phyloP scores from a whole-genome alignment of 257 asterid genomes.

The Sherardia arvensis region DNA sequence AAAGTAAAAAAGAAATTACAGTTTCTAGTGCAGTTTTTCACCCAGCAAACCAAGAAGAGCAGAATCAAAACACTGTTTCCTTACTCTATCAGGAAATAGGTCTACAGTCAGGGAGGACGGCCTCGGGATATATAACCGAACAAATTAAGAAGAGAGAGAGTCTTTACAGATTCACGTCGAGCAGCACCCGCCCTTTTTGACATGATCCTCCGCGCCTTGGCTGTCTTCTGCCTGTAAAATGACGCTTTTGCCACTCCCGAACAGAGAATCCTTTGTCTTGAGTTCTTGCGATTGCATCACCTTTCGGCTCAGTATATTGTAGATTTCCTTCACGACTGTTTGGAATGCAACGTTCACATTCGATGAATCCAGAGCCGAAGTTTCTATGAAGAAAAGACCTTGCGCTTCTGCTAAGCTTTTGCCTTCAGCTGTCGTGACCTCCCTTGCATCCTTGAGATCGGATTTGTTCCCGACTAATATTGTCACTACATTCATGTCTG shows the following conservation, averaged over 20 bases:
- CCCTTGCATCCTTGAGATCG: constrained; percentile 83
- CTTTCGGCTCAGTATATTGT: constrained; percentile 70
- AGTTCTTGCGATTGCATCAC: constrained; percentile 95
- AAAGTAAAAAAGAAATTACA: constrained; percentile 13
- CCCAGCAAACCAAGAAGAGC: constrained; percentile 16
- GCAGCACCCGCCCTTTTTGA: constrained; percentile 55
- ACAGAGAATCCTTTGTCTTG: constrained; percentile 44
- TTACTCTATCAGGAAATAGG: constrained; percentile 9
- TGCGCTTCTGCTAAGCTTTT: constrained; percentile 76
- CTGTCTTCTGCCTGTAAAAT: constrained; percentile 57
- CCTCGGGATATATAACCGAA: background rate
- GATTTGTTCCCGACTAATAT: constrained; percentile 90
- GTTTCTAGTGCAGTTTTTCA: constrained; percentile 19
- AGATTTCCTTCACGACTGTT: constrained; percentile 79
- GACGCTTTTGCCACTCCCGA: constrained; percentile 58
- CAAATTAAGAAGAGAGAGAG: background rate
- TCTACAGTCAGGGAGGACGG: constrained; percentile 8
- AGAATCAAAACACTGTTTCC: constrained; percentile 7
- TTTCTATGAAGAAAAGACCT: constrained; percentile 81
- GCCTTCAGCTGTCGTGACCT: constrained; percentile 82
- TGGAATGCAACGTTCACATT: constrained; percentile 69
- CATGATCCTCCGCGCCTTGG: constrained; percentile 28
- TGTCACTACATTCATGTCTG: constrained; percentile 93
- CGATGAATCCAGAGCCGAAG: constrained; percentile 90
- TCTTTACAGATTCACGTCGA: constrained; percentile 21